Base-by-base conservation (phyloP, 75 land plant species). In the Pseudotsuga menziesii region DNA sequence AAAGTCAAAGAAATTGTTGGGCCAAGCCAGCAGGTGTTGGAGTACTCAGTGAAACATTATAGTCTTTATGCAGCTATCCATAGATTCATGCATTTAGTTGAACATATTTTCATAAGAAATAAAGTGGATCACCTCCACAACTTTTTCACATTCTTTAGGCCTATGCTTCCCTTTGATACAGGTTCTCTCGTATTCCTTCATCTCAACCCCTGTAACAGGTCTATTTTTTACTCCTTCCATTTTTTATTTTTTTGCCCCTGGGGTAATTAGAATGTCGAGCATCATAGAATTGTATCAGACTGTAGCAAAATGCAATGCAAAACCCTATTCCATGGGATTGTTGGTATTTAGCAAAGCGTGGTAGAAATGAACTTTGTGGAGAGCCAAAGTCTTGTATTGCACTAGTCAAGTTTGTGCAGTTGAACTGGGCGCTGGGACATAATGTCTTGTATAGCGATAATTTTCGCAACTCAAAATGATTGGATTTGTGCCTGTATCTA, bases 1-100 rank as follows among this genome's bases (percentile, higher is more conserved):
- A 89, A 73, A 77, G 89, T 91, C 41, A 91, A 85, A 61, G 93
- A 95, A 58, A 76, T 94, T 56, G 76, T 86, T 61, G 89, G 85
- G 12, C 76, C 85, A 66, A 83, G 70, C 69, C 83, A 76, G 26
- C 87, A 88, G n/a, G 82, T 83, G 52, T 64, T 93, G 55, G 94
- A 91, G 77, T 81, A 63, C 57, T 87, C 88, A 6, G 85, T 93
- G 61, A 56, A 73, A 14, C 82, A 83, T 16, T 83, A 60, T 56
- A 83, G 83, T 13, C n/a, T 80, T 23, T 83, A 80, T 23, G 13
- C 16, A 26, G 75, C n/a, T n/a, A n/a, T 35, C 12, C 32, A 1
- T 29, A 2, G 70, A 66, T 35, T 63, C 32, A 27, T 63, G 25
- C 67, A 32, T 63, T 66, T 66, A 66, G 70, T 64, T 35, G 23